Base-by-base conservation (phyloP, 768 basidiomycete species). In the Scleroderma citrinum region DNA sequence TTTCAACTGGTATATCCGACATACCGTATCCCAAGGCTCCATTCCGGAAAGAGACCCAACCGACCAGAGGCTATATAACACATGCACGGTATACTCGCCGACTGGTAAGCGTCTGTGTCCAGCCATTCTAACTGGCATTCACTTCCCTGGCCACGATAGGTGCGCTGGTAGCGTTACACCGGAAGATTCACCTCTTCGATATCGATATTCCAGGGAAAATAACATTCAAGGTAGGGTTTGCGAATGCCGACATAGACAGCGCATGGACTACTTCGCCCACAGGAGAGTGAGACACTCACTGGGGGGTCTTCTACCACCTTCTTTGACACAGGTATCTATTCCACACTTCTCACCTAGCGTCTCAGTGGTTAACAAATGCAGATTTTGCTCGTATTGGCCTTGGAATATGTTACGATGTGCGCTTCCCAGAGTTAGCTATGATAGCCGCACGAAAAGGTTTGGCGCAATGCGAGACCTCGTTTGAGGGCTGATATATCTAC, bases 351-450 rank as follows among this genome's bases (percentile, higher is more conserved):
- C 16, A 16, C 4, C 32, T 13, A 2, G 7, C 10, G 5, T 1
- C 11, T 32, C 20, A 4, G 12, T 20, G 7, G 39, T 23, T 30
- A 34, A 19, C 13, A 41, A 30, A 37, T 34, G 6, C 58, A 93
- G 92, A 87, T n/a, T 97, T 96, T 64, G 96, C 93, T n/a, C 85
- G 92, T 46, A 83, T 99, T 54, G 96, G 95, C 8, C 74, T 98
- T 20, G 95, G 93, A 0, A 92, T 99, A 51, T 99, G 95, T 66
- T 98, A 97, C 61, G 95, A 98, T 62, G 77, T 97, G 21, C 81
- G 92, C 32, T 94, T 94, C 75, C 93, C 95, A 0, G 96, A 99
- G 68, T 73, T 95, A 59, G 84, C 93, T 4, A 89, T 88, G 82
- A 86, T 90, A 44, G 81, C 88, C 38, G 92, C 95, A 34, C 82